These are phyloP conservation scores for Neurospora sp. DNA, from an alignment of 495 filamentous ascomycete species.

Conservation along the genomic window DNA sequence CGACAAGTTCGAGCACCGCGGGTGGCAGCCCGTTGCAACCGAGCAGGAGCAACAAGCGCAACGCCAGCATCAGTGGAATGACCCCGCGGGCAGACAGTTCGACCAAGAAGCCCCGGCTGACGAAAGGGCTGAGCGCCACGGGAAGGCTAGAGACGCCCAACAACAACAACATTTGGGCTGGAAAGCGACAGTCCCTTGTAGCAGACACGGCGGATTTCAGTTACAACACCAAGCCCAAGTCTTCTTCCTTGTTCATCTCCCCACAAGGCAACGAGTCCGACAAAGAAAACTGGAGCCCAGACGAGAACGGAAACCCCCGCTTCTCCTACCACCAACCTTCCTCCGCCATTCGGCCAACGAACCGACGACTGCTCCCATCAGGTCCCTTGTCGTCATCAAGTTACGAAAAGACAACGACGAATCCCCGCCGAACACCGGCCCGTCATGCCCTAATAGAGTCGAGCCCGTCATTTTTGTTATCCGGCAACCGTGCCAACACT, in stretches of 20 bases:
- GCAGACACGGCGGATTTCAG: slow-evolving; percentile 12
- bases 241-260: slow-evolving; percentile 18
- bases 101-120: slow-evolving; percentile 55
- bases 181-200: neutral
- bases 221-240: slow-evolving; percentile 36
- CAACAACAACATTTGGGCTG: slow-evolving; percentile 16
- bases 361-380: slow-evolving; percentile 14
- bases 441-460: slow-evolving; percentile 21
- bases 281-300: slow-evolving; percentile 80
- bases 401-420: slow-evolving; percentile 5
- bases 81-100: slow-evolving; percentile 32
- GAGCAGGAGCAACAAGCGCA: slow-evolving; percentile 46
- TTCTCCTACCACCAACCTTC: slow-evolving; percentile 13
- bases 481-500: slow-evolving; percentile 23
- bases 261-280: slow-evolving; percentile 59
- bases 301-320: slow-evolving; percentile 36
- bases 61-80: slow-evolving; percentile 36
- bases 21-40: slow-evolving; percentile 36
- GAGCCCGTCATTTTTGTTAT: slow-evolving; percentile 9
- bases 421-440: slow-evolving; percentile 27
- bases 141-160: slow-evolving; percentile 51
- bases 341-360: neutral
- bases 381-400: neutral
- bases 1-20: slow-evolving; percentile 41
- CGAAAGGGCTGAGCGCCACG: slow-evolving; percentile 53